Conservation (phyloP, 176 grass and related monocot genomes). For the Miscanthus lutarioriparius region DNA sequence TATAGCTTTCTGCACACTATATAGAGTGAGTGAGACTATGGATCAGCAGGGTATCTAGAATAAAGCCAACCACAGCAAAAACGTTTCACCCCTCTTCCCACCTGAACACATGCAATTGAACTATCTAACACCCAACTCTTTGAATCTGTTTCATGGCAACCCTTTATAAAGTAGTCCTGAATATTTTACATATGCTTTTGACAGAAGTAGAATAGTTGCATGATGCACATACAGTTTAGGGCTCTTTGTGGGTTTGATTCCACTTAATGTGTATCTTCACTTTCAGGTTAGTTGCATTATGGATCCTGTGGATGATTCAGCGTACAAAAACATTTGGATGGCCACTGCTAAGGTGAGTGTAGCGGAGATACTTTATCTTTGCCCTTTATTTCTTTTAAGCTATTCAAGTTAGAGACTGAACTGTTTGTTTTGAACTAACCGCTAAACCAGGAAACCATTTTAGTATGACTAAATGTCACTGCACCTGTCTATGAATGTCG, state of each 20-base stretch:
- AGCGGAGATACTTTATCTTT: neutral
- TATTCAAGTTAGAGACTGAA: neutral
- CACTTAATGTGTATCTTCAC: neutral
- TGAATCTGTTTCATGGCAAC: neutral
- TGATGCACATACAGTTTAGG: neutral
- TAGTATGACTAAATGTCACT: neutral
- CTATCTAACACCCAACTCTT: neutral
- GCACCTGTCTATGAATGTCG: neutral
- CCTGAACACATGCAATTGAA: conserved; percentile 2
- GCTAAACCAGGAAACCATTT: neutral
- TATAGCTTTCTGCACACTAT: neutral
- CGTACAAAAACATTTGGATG: conserved; percentile 76
- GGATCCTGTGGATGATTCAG: conserved; percentile 59
- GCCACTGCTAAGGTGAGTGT: conserved; percentile 67
- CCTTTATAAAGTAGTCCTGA: neutral
- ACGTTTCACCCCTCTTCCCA: neutral
- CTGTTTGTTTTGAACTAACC: neutral
- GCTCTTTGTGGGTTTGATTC: conserved; percentile 3
- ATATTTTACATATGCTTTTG: neutral
- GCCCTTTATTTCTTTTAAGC: neutral
- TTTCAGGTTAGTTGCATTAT: conserved; percentile 63
- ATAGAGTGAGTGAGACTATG: neutral
- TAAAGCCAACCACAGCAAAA: neutral
- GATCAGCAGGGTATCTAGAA: neutral
- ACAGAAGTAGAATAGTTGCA: neutral